These are phyloP conservation scores for Escovopsis sp. DNA, from an alignment of 2,329 filamentous ascomycete genomes.

Conservation along the genomic window DNA sequence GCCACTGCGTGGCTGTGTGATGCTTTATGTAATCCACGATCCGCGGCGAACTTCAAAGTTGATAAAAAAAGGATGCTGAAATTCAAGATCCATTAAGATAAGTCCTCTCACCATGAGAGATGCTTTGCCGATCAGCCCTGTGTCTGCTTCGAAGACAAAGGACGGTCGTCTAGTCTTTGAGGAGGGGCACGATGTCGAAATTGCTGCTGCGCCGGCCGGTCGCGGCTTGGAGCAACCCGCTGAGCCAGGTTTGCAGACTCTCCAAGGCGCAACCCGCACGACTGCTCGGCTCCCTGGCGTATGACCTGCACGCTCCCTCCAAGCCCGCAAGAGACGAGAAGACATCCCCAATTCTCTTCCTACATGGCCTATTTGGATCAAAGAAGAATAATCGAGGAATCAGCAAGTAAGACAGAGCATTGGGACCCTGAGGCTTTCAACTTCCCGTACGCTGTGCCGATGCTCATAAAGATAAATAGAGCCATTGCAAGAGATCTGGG, in stretches of 20 bases:
- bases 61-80: no score
- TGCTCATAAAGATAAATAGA: conserved; percentile 30
- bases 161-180: neutral
- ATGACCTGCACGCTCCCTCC: conserved; percentile 49
- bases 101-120: no score
- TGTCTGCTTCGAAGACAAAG: neutral
- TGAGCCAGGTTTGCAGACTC: neutral
- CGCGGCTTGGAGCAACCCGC: neutral
- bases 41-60: no score
- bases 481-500: conserved; percentile 66
- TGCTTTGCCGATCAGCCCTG: neutral
- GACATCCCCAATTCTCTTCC: conserved; percentile 58
- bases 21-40: no score
- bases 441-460: neutral
- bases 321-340: conserved; percentile 23
- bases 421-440: no score
- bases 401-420: conserved; percentile 61
- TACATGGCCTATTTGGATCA: conserved; percentile 88
- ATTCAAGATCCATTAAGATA: no score
- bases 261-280: neutral
- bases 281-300: conserved; percentile 32
- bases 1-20: conserved; percentile 1
- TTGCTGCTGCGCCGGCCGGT: neutral
- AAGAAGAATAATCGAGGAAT: conserved; percentile 92
- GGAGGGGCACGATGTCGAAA: neutral